Conservation (phyloP, 345 rosid species). For the Lumnitzera racemosa region DNA sequence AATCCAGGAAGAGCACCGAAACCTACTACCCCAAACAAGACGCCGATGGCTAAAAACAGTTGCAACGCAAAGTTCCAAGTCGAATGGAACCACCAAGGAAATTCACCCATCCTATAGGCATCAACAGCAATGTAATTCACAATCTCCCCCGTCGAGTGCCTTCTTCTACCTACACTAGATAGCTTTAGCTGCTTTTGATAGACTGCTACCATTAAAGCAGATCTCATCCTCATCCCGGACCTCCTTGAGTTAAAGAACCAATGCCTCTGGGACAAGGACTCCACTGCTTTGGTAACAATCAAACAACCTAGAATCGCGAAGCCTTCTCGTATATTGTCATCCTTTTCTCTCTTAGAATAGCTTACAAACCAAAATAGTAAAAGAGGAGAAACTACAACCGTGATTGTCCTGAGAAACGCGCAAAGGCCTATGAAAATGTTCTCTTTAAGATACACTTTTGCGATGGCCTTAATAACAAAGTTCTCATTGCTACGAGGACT, state of each 20-base stretch:
- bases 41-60: conserved; percentile 40
- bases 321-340: conserved; percentile 28
- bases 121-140: conserved; percentile 72
- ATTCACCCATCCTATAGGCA: conserved; percentile 76
- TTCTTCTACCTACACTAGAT: conserved; percentile 53
- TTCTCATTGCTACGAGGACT: conserved; percentile 20
- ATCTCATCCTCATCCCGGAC: conserved; percentile 72
- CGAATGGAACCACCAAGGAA: conserved; percentile 68
- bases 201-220: conserved; percentile 61
- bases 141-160: conserved; percentile 70
- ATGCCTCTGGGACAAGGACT: conserved; percentile 67
- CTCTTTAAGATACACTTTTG: conserved; percentile 45
- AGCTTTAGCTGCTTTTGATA: conserved; percentile 58
- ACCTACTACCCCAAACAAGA: conserved; percentile 54
- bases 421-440: conserved; percentile 35
- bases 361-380: conserved; percentile 56
- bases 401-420: conserved; percentile 41
- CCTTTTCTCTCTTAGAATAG: conserved; percentile 34
- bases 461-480: conserved; percentile 39
- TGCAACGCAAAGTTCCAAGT: conserved; percentile 47
- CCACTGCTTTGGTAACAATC: conserved; percentile 38
- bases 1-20: conserved; percentile 52
- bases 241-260: conserved; percentile 57
- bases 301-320: conserved; percentile 44
- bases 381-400: conserved; percentile 49